Percentiles rank a stretch among this genome's conserved stretches.
Conservation (phyloP, 2,329 filamentous ascomycete species). For the Fusarium nematophilum region DNA sequence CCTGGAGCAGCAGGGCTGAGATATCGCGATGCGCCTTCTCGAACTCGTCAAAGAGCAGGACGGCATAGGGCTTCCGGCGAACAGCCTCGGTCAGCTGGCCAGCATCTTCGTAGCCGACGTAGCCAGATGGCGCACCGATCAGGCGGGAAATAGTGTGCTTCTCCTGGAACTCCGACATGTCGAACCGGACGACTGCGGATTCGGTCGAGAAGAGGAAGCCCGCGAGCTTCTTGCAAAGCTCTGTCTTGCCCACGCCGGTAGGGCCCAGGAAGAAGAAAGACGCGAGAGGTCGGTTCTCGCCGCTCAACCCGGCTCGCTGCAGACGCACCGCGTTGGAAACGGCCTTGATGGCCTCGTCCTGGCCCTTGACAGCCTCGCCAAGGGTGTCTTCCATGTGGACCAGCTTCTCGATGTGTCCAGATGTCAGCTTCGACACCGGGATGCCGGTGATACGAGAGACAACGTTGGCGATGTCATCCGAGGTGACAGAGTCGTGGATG, state of each 20-base stretch:
- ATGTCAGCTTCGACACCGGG: slow-evolving; percentile 90
- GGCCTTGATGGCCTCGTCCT: slow-evolving; percentile 91
- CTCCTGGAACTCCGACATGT: slow-evolving; percentile 98
- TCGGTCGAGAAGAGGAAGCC: slow-evolving; percentile 94
- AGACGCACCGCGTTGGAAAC: slow-evolving; percentile 94
- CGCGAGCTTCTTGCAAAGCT: slow-evolving; percentile 96
- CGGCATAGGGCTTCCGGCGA: slow-evolving; percentile 92
- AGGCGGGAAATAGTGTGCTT: slow-evolving; percentile 95
- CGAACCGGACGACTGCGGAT: slow-evolving; percentile 89
- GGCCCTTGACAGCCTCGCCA: slow-evolving; percentile 84
- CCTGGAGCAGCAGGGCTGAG: slow-evolving; percentile 89
- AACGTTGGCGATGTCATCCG: slow-evolving; percentile 93
- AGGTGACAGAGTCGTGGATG: slow-evolving; percentile 93
- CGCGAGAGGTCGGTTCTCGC: slow-evolving; percentile 89
- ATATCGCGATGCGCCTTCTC: slow-evolving; percentile 98
- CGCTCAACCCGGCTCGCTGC: slow-evolving; percentile 90
- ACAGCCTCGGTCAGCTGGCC: slow-evolving; percentile 97
- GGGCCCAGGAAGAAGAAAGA: slow-evolving; percentile 98
- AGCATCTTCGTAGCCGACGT: slow-evolving; percentile 96
- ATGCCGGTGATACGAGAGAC: slow-evolving; percentile 94
- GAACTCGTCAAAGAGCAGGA: slow-evolving; percentile 96
- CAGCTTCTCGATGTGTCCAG: slow-evolving; percentile 92
- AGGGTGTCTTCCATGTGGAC: slow-evolving; percentile 95
- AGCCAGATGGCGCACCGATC: slow-evolving; percentile 92
- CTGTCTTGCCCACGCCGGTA: slow-evolving; percentile 96